Base-by-base conservation (phyloP, 148 eudicot species). In the Fagopyrum homotropicum region DNA sequence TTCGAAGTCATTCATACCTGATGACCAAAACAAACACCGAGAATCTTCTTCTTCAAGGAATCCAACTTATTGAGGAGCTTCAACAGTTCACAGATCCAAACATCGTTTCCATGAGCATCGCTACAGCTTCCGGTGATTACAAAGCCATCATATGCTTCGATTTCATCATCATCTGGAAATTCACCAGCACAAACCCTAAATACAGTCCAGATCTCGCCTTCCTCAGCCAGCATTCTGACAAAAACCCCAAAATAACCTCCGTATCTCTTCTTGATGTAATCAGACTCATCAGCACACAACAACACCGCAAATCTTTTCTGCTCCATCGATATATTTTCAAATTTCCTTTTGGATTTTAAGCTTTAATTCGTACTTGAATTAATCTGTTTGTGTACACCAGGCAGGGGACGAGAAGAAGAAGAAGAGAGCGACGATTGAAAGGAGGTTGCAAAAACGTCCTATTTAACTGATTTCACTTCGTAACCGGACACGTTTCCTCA, bases 11-110 rank as follows among this genome's bases (percentile, higher is more conserved):
- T 30, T 7, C 46, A 66, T 14, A 92, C 99, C 96, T 95, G 99
- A 69, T 95, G 99, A n/a, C 99, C 99, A 74, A 95, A 95, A 85
- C 99, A 95, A 77, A 95, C 84, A 43, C 99, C 99, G n/a, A 95
- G 92, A 9, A 95, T 83, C 52, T 79, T 90, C 64, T 88, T 95
- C 77, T 95, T 90, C 90, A 88, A 50, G 19, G 82, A 40, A 80
- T 79, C 90, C 83, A 95, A 80, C 44, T 72, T 79, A 10, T 79
- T 75, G 63, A 95, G 85, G n/a, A 95, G 82, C 77, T 35, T 66
- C 78, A 95, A 48, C 1, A 95, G 84, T 43, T 79, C 76, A 45
- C 84, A 84, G 77, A 95, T 86, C 99, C 99, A 95, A 9, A 16
- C 63, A 57, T 92, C 94, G 30, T 89, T 80, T 2, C 89, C 91